Base-by-base conservation (phyloP, 2,329 filamentous ascomycete genomes). In the Amauroascus verrucosus region DNA sequence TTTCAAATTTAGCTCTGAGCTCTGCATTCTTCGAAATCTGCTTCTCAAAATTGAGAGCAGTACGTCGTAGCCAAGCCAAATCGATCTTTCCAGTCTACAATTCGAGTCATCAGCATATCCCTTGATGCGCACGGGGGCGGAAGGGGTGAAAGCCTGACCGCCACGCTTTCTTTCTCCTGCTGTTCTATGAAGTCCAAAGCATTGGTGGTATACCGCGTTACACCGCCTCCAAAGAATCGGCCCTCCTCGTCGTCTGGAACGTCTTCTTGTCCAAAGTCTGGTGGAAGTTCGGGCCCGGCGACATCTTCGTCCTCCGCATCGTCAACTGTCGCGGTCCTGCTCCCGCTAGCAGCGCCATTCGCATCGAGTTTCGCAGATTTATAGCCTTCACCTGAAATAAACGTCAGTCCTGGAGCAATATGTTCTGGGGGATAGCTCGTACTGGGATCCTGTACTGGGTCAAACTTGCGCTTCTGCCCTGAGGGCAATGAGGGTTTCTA, bases 151-250 rank as follows among this genome's bases (percentile, higher is more conserved):
- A 28, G 1, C 13, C 66, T 59, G 63, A 73, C 70, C 61, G 71
- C 72, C 28, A 67, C 65, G 18, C 75, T 75, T 24, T 73, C 76
- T 47, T 74, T 73, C 50, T 84, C 82, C 59, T 81, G 77, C 54
- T 79, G 75, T 57, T 96, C 88, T 57, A 98, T 81, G 65, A 85
- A 97, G 69, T 97, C 86, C 63, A 98, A 78, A 18, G 93, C 87
- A 61, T 89, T 81, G 1, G 83, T 84, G 59, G 94, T 88, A 60
- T 88, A 79, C 54, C 83, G 78, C 24, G 85, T 88, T 62, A 98
- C 85, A 32, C 93, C 93, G 51, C 89, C 87, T 41, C 91, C 93
- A 62, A 96, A 98, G 74, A 98, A 98, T 9, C 93, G 84, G 0
- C 91, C 93, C 59, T 95, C 93, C 51, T 95, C 88, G 62, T 95